These are phyloP conservation scores for Zalaria sp. DNA, from an alignment of 2,329 filamentous ascomycete species.

Conservation along the genomic window DNA sequence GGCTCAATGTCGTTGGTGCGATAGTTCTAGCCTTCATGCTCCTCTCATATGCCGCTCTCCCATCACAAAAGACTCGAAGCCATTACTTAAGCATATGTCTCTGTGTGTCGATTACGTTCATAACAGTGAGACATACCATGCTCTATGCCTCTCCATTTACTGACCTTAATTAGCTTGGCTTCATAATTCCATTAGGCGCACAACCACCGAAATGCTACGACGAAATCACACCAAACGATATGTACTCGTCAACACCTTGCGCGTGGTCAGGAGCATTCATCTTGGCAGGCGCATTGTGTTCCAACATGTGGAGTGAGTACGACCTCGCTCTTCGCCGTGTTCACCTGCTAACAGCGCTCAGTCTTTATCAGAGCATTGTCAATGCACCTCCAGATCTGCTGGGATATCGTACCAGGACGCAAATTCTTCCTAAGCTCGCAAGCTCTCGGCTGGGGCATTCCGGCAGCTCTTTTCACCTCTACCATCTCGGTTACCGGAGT, in stretches of 20 bases:
- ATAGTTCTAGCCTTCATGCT: constrained; percentile 63
- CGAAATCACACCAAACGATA: constrained; percentile 82
- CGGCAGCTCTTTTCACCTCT: constrained; percentile 57
- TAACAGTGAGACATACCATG: constrained; percentile 49
- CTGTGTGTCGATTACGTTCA: constrained; percentile 57
- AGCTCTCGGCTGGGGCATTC: constrained; percentile 69
- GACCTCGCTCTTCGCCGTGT: not conserved
- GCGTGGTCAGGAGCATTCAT: constrained; percentile 80
- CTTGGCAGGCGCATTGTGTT: constrained; percentile 71
- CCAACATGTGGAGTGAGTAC: constrained; percentile 61
- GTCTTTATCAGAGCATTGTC: constrained; percentile 80
- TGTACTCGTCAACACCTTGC: constrained; percentile 69
- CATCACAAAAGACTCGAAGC: constrained; percentile 75
- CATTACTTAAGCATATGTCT: constrained; percentile 90
- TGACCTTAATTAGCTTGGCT: constrained; percentile 61
- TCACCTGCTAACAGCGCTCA: constrained; percentile 6
- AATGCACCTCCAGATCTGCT: constrained; percentile 94
- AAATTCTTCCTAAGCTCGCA: constrained; percentile 83
- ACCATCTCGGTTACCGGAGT: constrained; percentile 78
- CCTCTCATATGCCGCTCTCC: constrained; percentile 64
- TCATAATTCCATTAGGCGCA: constrained; percentile 73
- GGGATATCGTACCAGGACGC: constrained; percentile 79
- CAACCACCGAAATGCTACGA: constrained; percentile 75
- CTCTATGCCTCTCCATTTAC: constrained; percentile 9
- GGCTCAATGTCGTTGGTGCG: constrained; percentile 64